phyloP scores from a whole-genome alignment of 805 yeast genomes.

The Komagataella pseudopastoris region DNA sequence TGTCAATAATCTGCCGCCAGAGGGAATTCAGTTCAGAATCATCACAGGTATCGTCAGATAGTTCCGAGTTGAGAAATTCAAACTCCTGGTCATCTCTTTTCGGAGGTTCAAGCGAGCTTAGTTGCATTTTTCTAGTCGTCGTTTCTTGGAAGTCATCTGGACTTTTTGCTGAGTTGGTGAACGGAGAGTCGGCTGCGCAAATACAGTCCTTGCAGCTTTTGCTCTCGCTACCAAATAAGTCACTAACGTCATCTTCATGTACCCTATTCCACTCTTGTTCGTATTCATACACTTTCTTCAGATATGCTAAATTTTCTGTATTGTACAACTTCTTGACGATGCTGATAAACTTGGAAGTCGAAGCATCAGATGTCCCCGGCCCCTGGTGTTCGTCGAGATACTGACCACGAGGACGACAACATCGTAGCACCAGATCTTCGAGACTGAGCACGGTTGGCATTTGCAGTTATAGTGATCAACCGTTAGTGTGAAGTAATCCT shows the following conservation, averaged over 20 bases:
- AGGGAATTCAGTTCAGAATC: not conserved
- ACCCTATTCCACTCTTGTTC: not conserved
- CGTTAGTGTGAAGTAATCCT: not conserved
- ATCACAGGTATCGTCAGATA: not conserved
- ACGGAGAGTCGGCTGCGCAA: not conserved
- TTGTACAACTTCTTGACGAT: not conserved
- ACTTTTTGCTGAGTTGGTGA: not conserved
- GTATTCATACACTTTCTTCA: not conserved
- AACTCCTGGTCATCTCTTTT: not conserved
- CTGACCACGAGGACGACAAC: not conserved
- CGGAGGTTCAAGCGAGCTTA: not conserved
- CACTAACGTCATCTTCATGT: not conserved
- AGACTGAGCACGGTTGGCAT: not conserved
- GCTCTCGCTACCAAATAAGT: not conserved
- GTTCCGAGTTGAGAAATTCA: not conserved
- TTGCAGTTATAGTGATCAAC: not conserved
- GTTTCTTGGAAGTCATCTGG: not conserved
- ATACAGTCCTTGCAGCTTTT: not conserved
- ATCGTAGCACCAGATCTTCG: not conserved
- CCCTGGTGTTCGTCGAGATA: not conserved
- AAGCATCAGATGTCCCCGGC: not conserved
- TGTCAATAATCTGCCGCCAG: conserved; percentile 19
- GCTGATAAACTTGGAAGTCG: not conserved
- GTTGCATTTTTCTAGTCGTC: not conserved
- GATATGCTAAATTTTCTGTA: not conserved